These are phyloP conservation scores for Articulospora tetracladia DNA, from an alignment of 495 filamentous ascomycete genomes.

Conservation along the genomic window DNA sequence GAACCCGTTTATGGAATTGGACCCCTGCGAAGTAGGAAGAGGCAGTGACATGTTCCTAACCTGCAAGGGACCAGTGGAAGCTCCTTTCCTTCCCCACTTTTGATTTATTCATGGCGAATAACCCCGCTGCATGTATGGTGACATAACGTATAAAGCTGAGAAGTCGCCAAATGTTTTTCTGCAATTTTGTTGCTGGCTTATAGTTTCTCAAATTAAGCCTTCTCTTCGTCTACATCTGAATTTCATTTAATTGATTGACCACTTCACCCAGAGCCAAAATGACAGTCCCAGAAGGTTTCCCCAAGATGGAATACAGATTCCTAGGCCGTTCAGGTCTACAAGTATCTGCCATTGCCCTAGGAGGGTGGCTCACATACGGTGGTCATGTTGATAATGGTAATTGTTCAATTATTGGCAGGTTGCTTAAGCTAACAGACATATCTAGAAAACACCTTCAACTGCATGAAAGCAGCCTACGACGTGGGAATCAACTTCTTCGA, in stretches of 20 bases:
- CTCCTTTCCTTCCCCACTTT: neutral
- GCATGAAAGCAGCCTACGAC: slow-evolving; percentile 74
- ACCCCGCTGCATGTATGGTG: neutral
- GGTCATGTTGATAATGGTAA: slow-evolving; percentile 68
- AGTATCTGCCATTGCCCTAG: slow-evolving; percentile 70
- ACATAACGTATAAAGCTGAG: neutral
- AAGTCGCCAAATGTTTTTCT: neutral
- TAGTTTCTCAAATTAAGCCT: neutral
- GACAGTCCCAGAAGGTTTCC: slow-evolving; percentile 39
- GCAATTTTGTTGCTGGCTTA: too few relatives aligned
- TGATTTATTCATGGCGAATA: neutral
- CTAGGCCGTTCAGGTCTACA: slow-evolving; percentile 72
- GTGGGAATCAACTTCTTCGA: slow-evolving; percentile 74
- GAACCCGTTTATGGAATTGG: too few relatives aligned
- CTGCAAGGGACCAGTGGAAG: neutral
- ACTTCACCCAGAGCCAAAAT: slow-evolving; percentile 24
- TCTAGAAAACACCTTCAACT: slow-evolving; percentile 59
- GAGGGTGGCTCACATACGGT: slow-evolving; percentile 76
- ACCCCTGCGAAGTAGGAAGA: too few relatives aligned
- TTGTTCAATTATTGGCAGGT: slow-evolving; percentile 3
- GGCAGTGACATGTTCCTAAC: neutral
- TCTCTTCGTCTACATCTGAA: neutral
- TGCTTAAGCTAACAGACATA: neutral
- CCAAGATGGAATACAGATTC: slow-evolving; percentile 71
- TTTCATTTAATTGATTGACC: too few relatives aligned